These are phyloP conservation scores for Ogataea hybrid DNA, from an alignment of 1,139 yeast species.

Conservation along the genomic window DNA sequence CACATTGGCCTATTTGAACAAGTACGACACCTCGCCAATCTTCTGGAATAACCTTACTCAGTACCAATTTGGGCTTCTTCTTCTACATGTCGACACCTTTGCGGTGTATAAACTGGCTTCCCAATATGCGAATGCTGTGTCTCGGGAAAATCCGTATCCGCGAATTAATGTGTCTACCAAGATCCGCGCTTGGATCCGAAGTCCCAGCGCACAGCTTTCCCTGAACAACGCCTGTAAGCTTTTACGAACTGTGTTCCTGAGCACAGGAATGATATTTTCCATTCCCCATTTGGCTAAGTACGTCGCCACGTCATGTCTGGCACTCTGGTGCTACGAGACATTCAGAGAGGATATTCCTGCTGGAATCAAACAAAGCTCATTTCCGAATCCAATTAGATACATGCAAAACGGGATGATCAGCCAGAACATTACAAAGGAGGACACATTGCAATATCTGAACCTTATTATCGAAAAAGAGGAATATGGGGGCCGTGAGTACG, in stretches of 20 bases:
- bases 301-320: slow-evolving; percentile 5
- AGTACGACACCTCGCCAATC: slow-evolving; percentile 20
- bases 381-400: slow-evolving; percentile 8
- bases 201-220: neutral
- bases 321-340: slow-evolving; percentile 15
- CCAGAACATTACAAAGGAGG: slow-evolving; percentile 3
- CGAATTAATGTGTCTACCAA: slow-evolving; percentile 1
- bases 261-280: slow-evolving; percentile 4
- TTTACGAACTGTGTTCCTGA: slow-evolving; percentile 10
- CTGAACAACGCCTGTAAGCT: slow-evolving; percentile 8
- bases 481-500: neutral
- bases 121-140: neutral
- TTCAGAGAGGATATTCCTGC: slow-evolving; percentile 14
- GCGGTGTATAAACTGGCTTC: slow-evolving; percentile 8
- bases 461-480: slow-evolving; percentile 9
- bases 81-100: slow-evolving; percentile 10
- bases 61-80: slow-evolving; percentile 23
- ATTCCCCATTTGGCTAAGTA: slow-evolving; percentile 13
- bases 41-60: slow-evolving; percentile 23
- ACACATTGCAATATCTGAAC: slow-evolving; percentile 8
- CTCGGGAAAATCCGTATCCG: slow-evolving; percentile 2
- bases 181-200: slow-evolving; percentile 11
- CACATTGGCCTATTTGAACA: slow-evolving; percentile 14
- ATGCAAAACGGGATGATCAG: slow-evolving; percentile 3
- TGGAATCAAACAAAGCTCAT: neutral